Base-by-base conservation (phyloP, 768 basidiomycete genomes). In the Boletus tomentosulus region DNA sequence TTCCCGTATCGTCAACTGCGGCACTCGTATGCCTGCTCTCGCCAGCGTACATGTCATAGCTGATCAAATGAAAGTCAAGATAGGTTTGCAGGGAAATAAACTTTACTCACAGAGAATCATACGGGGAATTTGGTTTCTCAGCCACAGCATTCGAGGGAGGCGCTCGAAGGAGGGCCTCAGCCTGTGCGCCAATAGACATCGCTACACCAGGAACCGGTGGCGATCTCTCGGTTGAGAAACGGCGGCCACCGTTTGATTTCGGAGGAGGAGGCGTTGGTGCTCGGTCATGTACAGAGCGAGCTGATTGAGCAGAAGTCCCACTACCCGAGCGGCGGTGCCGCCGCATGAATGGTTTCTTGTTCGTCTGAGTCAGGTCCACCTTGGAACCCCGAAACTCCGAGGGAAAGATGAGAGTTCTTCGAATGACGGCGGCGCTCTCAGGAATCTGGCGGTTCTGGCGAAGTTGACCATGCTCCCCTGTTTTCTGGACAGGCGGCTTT, bases 181-280 rank as follows among this genome's bases (percentile, higher is more conserved):
- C 66, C 46, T 68, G 73, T 22, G 76, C 62, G 5, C 76, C 69
- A 51, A 83, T 74, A 12, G 82, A 76, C 54, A 74, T 68, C 37
- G 86, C 81, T 46, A 86, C 66, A 37, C 79, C 79, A 10, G 89
- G 88, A 34, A 90, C 75, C 10, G 89, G 89, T 41, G 88, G 87
- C 3, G 84, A 78, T 35, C 73, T 73, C 60, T 86, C 84, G 54
- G 72, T 75, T 22, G 87, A 87, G 72, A 90, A 89, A 35, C 86
- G 81, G 57, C 78, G 79, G 31, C 69, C 59, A 37, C 67, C 66
- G 45, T 77, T 74, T 5, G 80, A 73, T 58, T 81, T 81, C 13
- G 87, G 83, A 31, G 91, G 91, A 16, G 90, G 91, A n/a, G 90
- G 90, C 8, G 91, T 92, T 11, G 89, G 90, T 12, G 75, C 86